phyloP scores from a whole-genome alignment of 331 rosid genomes.

The Acacia pycnantha region DNA sequence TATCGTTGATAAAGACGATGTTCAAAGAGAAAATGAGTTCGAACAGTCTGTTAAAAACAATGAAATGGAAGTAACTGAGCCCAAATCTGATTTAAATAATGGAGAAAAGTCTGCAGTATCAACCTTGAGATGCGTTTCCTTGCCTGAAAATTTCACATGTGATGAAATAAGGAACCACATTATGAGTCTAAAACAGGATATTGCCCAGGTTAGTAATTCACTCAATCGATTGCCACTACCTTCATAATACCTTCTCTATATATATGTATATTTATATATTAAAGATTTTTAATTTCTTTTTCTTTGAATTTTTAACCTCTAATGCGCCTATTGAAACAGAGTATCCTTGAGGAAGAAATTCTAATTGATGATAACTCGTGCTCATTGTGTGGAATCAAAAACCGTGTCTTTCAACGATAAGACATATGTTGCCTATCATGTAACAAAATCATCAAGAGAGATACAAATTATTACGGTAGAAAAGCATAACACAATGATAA shows the following conservation, averaged over 20 bases:
- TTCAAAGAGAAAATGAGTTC: conserved; percentile 8
- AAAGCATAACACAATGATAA: conserved; percentile 34
- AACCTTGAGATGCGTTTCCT: conserved; percentile 29
- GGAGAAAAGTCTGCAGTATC: conserved; percentile 17
- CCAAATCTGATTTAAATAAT: conserved; percentile 27
- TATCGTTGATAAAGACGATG: conserved; percentile 19
- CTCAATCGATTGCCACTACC: background rate
- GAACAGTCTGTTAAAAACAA: conserved; percentile 23
- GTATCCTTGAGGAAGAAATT: conserved; percentile 18
- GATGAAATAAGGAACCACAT: conserved; percentile 46
- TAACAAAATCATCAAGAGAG: conserved; percentile 26
- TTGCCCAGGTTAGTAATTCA: conserved; percentile 39
- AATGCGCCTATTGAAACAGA: conserved; percentile 33
- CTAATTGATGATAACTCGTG: conserved; percentile 35
- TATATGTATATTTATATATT: background rate
- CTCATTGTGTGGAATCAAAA: conserved; percentile 41
- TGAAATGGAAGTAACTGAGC: background rate
- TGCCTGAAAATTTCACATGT: conserved; percentile 37
- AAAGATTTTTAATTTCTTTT: background rate
- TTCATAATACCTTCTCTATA: background rate
- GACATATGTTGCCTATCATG: conserved; percentile 49
- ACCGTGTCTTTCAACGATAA: conserved; percentile 35
- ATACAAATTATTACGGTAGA: conserved; percentile 32
- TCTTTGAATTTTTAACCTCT: background rate
- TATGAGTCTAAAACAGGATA: conserved; percentile 33